Conservation (phyloP, 768 basidiomycete genomes). For the Lactarius evosmus region DNA sequence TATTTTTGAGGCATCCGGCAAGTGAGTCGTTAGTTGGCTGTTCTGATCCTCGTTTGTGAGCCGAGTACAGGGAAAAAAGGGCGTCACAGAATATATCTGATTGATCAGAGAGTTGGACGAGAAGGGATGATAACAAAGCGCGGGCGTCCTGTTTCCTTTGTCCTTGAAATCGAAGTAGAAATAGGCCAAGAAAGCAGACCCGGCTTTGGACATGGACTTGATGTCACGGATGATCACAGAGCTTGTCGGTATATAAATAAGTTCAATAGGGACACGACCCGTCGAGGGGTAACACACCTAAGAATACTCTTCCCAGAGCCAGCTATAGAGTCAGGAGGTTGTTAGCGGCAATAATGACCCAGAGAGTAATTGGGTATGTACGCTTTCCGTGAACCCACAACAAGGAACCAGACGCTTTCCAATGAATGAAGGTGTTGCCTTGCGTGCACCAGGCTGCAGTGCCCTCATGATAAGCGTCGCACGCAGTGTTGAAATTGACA, state of each 20-base stretch:
- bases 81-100: background rate
- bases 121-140: conserved; percentile 3
- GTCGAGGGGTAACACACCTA: background rate
- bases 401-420: conserved; percentile 1
- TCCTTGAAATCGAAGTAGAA: too few relatives aligned
- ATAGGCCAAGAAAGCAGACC: background rate
- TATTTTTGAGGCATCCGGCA: background rate
- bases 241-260: background rate
- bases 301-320: conserved; percentile 17
- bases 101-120: conserved; percentile 5
- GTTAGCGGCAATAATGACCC: background rate
- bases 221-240: conserved; percentile 4
- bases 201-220: background rate
- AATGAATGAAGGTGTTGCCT: background rate
- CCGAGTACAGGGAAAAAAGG: background rate
- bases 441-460: background rate
- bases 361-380: background rate
- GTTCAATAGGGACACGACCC: background rate
- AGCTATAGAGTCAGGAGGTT: background rate
- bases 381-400: conserved; percentile 4
- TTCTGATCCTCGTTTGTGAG: background rate
- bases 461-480: background rate
- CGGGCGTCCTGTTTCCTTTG: background rate
- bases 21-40: background rate
- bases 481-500: background rate